Conservation (phyloP, 2,329 filamentous ascomycete genomes). For the Apiospora koreana region DNA sequence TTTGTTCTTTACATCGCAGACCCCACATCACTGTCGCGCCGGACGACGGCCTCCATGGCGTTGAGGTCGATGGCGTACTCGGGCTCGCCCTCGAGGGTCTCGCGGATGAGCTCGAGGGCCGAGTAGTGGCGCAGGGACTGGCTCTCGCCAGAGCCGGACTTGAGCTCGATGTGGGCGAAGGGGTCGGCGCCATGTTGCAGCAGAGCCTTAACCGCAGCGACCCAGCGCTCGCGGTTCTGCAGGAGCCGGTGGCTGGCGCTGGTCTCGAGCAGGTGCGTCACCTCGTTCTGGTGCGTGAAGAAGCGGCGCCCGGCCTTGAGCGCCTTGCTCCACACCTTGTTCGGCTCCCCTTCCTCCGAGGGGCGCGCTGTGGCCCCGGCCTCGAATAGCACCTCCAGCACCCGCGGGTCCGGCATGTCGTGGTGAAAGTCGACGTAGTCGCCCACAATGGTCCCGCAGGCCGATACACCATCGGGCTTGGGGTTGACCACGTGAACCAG, state of each 20-base stretch:
- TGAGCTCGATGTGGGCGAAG: slow-evolving; percentile 27
- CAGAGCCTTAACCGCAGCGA: slow-evolving; percentile 30
- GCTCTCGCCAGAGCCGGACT: slow-evolving; percentile 25
- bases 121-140: slow-evolving; percentile 25
- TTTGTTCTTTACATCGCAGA: not conserved
- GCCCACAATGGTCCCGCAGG: slow-evolving; percentile 32
- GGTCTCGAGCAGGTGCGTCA: slow-evolving; percentile 32
- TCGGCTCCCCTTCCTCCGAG: slow-evolving; percentile 23
- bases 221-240: slow-evolving; percentile 33
- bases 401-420: slow-evolving; percentile 32
- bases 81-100: slow-evolving; percentile 33
- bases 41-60: slow-evolving; percentile 28
- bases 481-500: slow-evolving; percentile 30
- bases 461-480: slow-evolving; percentile 32
- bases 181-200: slow-evolving; percentile 32
- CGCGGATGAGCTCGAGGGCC: slow-evolving; percentile 31
- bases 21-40: not conserved
- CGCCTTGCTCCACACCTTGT: slow-evolving; percentile 27
- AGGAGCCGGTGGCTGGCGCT: slow-evolving; percentile 30
- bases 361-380: slow-evolving; percentile 24
- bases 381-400: slow-evolving; percentile 30
- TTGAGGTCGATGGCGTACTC: slow-evolving; percentile 33
- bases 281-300: slow-evolving; percentile 31
- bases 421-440: slow-evolving; percentile 35
- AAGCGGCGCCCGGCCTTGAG: slow-evolving; percentile 31